Percentiles rank a stretch among this genome's conserved stretches.
Conservation (phyloP, 1,139 yeast genomes). For the Candida sanyaensis region DNA sequence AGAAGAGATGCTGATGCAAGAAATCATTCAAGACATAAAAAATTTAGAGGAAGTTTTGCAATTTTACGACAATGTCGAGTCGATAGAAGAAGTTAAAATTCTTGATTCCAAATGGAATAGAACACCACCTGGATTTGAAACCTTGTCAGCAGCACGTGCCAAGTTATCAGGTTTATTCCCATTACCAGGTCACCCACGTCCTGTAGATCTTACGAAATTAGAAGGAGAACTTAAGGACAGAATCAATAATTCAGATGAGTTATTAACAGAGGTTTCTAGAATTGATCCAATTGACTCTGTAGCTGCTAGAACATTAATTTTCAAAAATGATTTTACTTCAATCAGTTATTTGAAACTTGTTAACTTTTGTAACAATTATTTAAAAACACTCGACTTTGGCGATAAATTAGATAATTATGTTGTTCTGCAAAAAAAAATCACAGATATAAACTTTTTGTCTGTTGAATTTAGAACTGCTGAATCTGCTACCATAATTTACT, state of each 20-base stretch:
- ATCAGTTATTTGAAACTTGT: conserved; percentile 44
- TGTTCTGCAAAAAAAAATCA: conserved; percentile 33
- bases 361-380: conserved; percentile 42
- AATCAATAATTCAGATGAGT: conserved; percentile 41
- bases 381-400: conserved; percentile 36
- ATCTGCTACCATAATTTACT: conserved; percentile 61
- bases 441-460: conserved; percentile 40
- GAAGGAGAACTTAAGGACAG: conserved; percentile 48
- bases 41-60: conserved; percentile 18
- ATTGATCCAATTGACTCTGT: conserved; percentile 57
- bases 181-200: conserved; percentile 67
- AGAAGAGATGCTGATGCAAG: conserved; percentile 1
- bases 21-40: conserved; percentile 7
- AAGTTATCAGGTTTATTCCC: conserved; percentile 83
- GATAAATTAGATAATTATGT: conserved; percentile 32
- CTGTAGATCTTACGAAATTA: conserved; percentile 54
- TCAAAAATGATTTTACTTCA: conserved; percentile 45
- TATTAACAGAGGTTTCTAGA: conserved; percentile 40
- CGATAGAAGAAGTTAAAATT: conserved; percentile 36
- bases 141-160: conserved; percentile 75
- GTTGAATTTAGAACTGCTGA: conserved; percentile 54
- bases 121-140: conserved; percentile 74
- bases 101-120: conserved; percentile 71
- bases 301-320: conserved; percentile 48
- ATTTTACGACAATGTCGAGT: conserved; percentile 21